Conservation (phyloP, 2,329 filamentous ascomycete species). For the Tolypocladium sp. region DNA sequence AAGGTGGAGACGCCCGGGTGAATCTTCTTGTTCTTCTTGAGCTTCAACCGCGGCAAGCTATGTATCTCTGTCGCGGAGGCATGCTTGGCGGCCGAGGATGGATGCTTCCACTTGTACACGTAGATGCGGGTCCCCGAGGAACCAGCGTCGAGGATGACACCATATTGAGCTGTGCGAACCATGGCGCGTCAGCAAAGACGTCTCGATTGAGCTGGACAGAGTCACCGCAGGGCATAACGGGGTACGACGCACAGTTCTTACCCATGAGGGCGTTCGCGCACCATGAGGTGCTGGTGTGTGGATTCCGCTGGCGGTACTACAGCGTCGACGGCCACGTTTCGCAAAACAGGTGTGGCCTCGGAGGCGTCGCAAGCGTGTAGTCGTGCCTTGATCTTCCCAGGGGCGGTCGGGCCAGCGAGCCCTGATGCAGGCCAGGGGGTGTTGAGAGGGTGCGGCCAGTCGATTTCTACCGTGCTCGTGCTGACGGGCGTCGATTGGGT, state of each 20-base stretch:
- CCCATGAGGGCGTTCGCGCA: slow-evolving; percentile 12
- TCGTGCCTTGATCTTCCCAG: not conserved
- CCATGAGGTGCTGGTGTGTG: not conserved
- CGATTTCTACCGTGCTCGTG: not conserved
- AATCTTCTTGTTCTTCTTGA: slow-evolving; percentile 87
- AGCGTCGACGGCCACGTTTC: not conserved
- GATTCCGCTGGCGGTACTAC: not conserved
- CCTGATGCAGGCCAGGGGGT: not conserved
- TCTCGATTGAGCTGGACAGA: not conserved
- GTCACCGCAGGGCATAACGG: not conserved
- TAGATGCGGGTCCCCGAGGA: slow-evolving; percentile 94
- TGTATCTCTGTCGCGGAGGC: slow-evolving; percentile 34
- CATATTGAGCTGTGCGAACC: slow-evolving; percentile 56
- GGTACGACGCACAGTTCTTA: slow-evolving; percentile 16
- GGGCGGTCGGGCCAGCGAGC: not conserved
- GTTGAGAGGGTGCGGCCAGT: not conserved
- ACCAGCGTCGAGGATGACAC: slow-evolving; percentile 92
- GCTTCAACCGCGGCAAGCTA: slow-evolving; percentile 69
- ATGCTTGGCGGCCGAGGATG: slow-evolving; percentile 52
- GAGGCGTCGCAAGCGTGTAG: not conserved
- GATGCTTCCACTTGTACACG: slow-evolving; percentile 88
- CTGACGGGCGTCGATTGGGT: not conserved
- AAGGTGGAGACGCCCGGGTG: slow-evolving; percentile 90
- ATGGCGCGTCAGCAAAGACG: not conserved
- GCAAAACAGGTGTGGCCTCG: not conserved